These are phyloP conservation scores for Raddia distichophylla DNA, from an alignment of 176 grass and related monocot species.

Conservation along the genomic window DNA sequence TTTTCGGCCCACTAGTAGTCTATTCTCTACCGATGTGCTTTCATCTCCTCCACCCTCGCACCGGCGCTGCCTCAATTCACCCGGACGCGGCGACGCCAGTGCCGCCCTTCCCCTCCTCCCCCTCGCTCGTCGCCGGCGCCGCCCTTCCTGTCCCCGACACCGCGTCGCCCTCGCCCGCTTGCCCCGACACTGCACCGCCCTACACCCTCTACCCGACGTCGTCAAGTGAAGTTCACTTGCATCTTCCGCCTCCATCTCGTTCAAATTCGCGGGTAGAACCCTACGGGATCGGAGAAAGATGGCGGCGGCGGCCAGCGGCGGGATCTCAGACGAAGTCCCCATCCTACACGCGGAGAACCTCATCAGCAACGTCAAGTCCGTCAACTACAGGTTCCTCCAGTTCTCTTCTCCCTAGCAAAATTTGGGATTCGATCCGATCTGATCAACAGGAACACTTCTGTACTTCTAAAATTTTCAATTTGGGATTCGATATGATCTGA, in stretches of 20 bases:
- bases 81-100: too few species aligned
- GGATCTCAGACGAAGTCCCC: conserved; percentile 44
- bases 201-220: too few species aligned
- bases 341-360: conserved; percentile 72
- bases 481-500: too few species aligned
- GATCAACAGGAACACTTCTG: background rate
- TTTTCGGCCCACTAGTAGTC: too few species aligned
- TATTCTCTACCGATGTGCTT: too few species aligned
- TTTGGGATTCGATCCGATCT: conserved; percentile 3
- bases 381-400: conserved; percentile 68
- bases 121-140: too few species aligned
- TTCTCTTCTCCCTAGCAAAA: background rate
- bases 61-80: too few species aligned
- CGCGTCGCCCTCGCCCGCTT: too few species aligned
- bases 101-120: too few species aligned
- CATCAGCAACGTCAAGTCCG: conserved; percentile 62
- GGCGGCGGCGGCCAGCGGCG: conserved; percentile 30
- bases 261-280: background rate
- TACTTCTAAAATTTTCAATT: background rate
- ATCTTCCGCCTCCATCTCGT: background rate
- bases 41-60: too few species aligned
- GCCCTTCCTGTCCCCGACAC: too few species aligned
- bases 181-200: too few species aligned
- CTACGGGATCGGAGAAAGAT: background rate
- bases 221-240: background rate